Base-by-base conservation (phyloP, 345 rosid genomes). In the Lepidium sativum region DNA sequence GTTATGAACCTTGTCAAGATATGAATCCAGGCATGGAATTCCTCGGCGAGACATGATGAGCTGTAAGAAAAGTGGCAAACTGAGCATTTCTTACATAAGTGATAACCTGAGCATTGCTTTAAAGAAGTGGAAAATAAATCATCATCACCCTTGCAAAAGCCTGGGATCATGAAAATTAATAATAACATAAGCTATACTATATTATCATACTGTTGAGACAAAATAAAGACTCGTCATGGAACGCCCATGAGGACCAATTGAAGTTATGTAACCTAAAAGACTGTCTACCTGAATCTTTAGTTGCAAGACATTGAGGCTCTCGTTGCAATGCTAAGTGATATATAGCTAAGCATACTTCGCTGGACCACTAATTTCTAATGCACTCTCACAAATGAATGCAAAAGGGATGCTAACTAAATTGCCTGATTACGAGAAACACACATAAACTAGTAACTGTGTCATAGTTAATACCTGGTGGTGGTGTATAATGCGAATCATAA, bases 21-120 rank as follows among this genome's bases (percentile, higher is more conserved):
- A 94, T 9, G 99, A 94, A 80, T 94, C 99, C 73, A 94, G 79
- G 86, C 99, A 90, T 41, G 97, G 99, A 78, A 91, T 86, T 32
- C 97, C 72, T 44, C 95, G 83, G 55, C 92, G 86, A 48, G 99
- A 90, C 99, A 94, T 90, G 54, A 80, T 83, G 33, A 94, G 97
- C 99, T 94, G 86, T 34, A n/a, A 53, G 41, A 31, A 34, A 43
- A 45, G 11, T 20, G 20, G 35, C 33, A 50, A 51, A 69, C 5
- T 50, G 67, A 63, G 33, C 17, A 44, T 50, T 25, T 8, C 16
- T 34, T 0, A 53, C 41, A 33, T 27, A 43, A 45, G 11, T 20
- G 20, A 29, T 14, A 57, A 57, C 64, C 7, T 50, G 67, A 63
- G 39, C 16, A 43, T 42, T 25, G n/a, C 31, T 49, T 39, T 14